Percentiles rank a stretch among this genome's conserved stretches.
Evolutionary conservation across 805 yeast species (phyloP).

Genomic region (Wickerhamiella bombiphila): DNA sequence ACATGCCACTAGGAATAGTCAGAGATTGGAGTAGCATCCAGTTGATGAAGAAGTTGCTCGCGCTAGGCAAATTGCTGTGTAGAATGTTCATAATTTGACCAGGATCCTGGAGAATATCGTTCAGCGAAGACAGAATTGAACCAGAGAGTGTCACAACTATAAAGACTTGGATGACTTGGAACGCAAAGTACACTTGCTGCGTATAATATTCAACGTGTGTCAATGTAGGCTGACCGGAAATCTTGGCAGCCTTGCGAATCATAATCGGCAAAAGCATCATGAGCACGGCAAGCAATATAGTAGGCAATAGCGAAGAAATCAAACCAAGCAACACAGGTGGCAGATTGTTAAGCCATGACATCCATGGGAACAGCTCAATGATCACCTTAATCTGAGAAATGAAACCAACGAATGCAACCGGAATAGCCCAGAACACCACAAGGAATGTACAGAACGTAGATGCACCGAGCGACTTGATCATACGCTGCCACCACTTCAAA

Average conservation of each 20-base stretch:
- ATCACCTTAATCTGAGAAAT: conserved; percentile 71
- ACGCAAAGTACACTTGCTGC: conserved; percentile 79
- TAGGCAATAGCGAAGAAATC: conserved; percentile 77
- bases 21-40: conserved; percentile 75
- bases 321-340: conserved; percentile 63
- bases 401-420: conserved; percentile 94
- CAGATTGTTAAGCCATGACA: conserved; percentile 59
- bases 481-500: conserved; percentile 41
- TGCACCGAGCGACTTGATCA: conserved; percentile 43
- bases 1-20: conserved; percentile 55
- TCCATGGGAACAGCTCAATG: conserved; percentile 33
- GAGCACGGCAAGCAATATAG: conserved; percentile 62
- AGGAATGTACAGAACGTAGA: conserved; percentile 43
- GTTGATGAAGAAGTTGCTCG: conserved; percentile 79
- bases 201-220: conserved; percentile 68
- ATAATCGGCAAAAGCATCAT: conserved; percentile 80
- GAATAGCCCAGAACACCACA: conserved; percentile 87
- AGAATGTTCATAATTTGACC: conserved; percentile 55
- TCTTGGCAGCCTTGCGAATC: conserved; percentile 59
- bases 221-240: conserved; percentile 55
- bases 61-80: conserved; percentile 67
- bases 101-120: conserved; percentile 57
- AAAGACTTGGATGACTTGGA: conserved; percentile 82
- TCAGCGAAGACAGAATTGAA: conserved; percentile 63
- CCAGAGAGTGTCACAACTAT: conserved; percentile 73